Evolutionary conservation across 73 alveolate genomes (phyloP).

Genomic region (Paramecium caudatum): DNA sequence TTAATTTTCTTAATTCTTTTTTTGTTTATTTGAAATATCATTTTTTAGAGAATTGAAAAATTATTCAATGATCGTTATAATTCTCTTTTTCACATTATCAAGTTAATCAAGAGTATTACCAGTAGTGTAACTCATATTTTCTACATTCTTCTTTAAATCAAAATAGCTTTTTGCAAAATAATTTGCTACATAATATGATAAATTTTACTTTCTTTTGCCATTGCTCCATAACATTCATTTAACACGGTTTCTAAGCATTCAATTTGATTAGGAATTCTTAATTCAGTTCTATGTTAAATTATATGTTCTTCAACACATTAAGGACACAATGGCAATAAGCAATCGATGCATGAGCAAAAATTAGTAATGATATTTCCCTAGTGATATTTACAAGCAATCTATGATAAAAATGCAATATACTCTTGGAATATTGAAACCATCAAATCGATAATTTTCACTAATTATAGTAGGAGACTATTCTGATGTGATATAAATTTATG

Average conservation of each 20-base stretch:
- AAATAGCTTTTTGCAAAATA: background rate
- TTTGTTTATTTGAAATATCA: background rate
- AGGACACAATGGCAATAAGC: background rate
- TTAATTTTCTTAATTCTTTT: constrained; percentile 7
- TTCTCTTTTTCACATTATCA: background rate
- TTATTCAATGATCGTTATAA: background rate
- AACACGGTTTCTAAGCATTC: constrained; percentile 26
- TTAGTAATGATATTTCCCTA: background rate
- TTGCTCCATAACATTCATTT: background rate
- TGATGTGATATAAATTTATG: background rate
- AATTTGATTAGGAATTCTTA: background rate
- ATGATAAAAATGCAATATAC: background rate
- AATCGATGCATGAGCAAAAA: background rate
- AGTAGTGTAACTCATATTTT: background rate
- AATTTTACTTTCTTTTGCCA: background rate
- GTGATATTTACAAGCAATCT: background rate
- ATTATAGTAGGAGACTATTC: background rate
- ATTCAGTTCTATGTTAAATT: background rate
- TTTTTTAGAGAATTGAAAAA: background rate
- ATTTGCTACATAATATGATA: background rate
- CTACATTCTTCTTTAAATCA: background rate
- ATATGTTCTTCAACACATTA: constrained; percentile 4
- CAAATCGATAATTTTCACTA: background rate
- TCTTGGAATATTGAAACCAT: constrained; percentile 1
- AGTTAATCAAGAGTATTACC: background rate